Evolutionary conservation across 2,329 filamentous ascomycete genomes (phyloP).

Genomic region (Hypoxylon sp.): DNA sequence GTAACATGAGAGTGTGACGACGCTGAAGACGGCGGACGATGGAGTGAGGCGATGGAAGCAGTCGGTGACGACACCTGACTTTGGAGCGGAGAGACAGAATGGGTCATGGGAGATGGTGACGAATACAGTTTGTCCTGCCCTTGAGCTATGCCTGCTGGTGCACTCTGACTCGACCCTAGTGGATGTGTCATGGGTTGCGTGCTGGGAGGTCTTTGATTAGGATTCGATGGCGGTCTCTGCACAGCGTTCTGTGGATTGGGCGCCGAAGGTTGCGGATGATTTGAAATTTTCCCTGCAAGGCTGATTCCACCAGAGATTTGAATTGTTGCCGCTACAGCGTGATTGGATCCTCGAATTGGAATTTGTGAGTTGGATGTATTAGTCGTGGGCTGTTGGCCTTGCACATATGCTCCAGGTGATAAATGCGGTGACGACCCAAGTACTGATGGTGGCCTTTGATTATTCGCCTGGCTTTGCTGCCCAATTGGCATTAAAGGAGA

Average conservation of each 20-base stretch:
- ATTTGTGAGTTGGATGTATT: constrained; percentile 18
- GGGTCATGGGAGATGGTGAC: constrained; percentile 42
- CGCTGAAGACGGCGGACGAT: constrained; percentile 48
- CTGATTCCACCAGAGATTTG: constrained; percentile 14
- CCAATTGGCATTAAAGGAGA: not conserved
- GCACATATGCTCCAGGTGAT: constrained; percentile 15
- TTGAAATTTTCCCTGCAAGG: constrained; percentile 2
- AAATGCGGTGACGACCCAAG: constrained; percentile 19
- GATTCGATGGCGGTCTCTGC: constrained; percentile 25
- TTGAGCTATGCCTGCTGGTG: constrained; percentile 3
- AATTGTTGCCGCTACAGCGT: constrained; percentile 4
- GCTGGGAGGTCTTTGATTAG: constrained; percentile 21
- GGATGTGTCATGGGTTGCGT: constrained; percentile 20
- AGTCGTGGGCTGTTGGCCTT: constrained; percentile 5
- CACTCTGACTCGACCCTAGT: constrained; percentile 31
- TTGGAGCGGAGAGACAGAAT: constrained; percentile 49
- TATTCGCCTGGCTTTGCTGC: constrained; percentile 14
- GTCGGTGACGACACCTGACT: constrained; percentile 53
- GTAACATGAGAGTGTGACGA: constrained; percentile 40
- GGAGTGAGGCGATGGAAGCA: constrained; percentile 50
- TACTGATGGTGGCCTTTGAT: constrained; percentile 28
- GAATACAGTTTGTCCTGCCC: constrained; percentile 37
- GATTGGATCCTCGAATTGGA: constrained; percentile 18
- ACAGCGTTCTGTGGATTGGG: constrained; percentile 4
- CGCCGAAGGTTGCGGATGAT: constrained; percentile 16